Conservation (phyloP, 2,329 filamentous ascomycete genomes). For the Fusarium sp. region DNA sequence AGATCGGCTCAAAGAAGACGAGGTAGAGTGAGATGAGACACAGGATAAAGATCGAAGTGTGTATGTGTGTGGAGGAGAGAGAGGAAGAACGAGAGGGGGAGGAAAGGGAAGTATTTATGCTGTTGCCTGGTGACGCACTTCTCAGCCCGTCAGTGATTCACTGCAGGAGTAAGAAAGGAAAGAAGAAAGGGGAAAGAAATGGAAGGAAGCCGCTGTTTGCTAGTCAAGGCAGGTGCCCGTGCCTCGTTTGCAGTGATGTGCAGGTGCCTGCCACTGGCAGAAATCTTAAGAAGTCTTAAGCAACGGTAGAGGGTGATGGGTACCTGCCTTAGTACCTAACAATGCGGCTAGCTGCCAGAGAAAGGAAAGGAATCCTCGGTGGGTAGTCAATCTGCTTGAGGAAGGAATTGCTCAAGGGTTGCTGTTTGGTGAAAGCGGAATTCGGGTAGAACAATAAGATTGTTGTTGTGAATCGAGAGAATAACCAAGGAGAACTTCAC, state of each 20-base stretch:
- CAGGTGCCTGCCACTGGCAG: constrained; percentile 11
- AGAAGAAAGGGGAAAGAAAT: background rate
- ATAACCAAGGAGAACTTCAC: background rate
- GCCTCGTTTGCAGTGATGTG: constrained; percentile 2
- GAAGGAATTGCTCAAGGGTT: background rate
- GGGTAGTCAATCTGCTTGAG: background rate
- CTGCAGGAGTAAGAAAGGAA: background rate
- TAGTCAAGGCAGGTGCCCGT: constrained; percentile 19
- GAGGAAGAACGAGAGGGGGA: background rate
- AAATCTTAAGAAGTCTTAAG: background rate
- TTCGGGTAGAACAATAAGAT: background rate
- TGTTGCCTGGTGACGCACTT: constrained; percentile 1
- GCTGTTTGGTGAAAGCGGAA: background rate
- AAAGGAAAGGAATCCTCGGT: background rate
- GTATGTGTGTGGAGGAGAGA: constrained; percentile 12
- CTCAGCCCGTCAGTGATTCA: constrained; percentile 15
- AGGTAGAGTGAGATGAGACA: background rate
- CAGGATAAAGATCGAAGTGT: background rate
- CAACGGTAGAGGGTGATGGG: background rate
- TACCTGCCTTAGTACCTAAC: background rate
- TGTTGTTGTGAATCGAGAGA: background rate
- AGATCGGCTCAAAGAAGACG: background rate
- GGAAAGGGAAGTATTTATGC: constrained; percentile 10
- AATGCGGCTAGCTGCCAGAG: background rate
- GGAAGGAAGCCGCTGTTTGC: background rate